Evolutionary conservation across 73 alveolate species (phyloP).

Genomic region (Paramecium caudatum): DNA sequence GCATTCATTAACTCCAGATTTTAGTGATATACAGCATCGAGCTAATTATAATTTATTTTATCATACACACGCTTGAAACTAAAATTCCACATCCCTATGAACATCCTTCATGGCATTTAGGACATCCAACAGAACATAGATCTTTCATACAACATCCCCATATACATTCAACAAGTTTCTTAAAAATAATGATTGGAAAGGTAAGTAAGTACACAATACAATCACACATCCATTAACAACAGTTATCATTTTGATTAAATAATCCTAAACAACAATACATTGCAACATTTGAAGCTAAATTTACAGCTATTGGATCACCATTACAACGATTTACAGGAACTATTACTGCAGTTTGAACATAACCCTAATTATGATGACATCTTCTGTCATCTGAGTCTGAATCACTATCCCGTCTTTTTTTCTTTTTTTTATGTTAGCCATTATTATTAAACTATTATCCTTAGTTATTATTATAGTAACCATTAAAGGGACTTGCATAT

Average conservation of each 20-base stretch:
- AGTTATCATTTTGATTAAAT: constrained; percentile 3
- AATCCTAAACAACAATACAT: constrained; percentile 20
- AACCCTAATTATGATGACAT: no score
- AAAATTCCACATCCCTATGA: neutral
- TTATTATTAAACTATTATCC: no score
- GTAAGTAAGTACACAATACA: neutral
- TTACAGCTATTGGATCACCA: neutral
- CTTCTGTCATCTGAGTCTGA: no score
- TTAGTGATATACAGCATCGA: no score
- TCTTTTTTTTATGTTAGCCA: no score
- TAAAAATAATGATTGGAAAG: neutral
- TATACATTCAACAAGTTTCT: neutral
- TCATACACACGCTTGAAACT: no score
- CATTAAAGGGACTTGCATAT: no score
- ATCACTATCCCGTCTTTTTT: no score
- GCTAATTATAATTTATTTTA: no score
- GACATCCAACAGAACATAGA: neutral
- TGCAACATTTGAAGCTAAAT: constrained; percentile 17
- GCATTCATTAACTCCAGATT: no score
- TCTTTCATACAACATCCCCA: constrained; percentile 28
- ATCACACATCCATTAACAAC: constrained; percentile 63
- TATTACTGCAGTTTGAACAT: neutral
- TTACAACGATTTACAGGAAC: neutral
- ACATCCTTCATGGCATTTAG: constrained; percentile 8
- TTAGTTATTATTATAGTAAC: no score